phyloP scores from a whole-genome alignment of 1,139 yeast genomes.

The Scheffersomyces segobiensis region DNA sequence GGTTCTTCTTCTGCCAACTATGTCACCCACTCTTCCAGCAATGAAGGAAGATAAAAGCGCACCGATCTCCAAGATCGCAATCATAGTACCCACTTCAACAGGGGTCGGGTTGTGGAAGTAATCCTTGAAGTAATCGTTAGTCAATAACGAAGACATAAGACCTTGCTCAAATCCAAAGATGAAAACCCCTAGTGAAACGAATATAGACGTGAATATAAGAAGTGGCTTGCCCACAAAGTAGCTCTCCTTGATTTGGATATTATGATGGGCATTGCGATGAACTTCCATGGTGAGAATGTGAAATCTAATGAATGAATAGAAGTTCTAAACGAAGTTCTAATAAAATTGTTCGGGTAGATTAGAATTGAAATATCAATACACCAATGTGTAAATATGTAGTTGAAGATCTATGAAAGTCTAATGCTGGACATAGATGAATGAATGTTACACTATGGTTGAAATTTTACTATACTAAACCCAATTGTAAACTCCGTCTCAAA shows the following conservation, averaged over 20 bases:
- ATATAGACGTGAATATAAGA: slow-evolving; percentile 56
- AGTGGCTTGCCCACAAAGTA: slow-evolving; percentile 54
- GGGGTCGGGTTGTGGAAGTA: slow-evolving; percentile 75
- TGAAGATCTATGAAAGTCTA: neutral
- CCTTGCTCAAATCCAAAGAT: slow-evolving; percentile 67
- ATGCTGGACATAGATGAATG: neutral
- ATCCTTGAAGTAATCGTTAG: slow-evolving; percentile 69
- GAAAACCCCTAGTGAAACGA: slow-evolving; percentile 60
- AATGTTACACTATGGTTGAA: neutral
- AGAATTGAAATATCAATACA: neutral
- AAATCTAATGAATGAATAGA: neutral
- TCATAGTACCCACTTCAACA: slow-evolving; percentile 73
- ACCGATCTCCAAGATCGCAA: slow-evolving; percentile 82
- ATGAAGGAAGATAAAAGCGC: slow-evolving; percentile 76
- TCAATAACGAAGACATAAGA: slow-evolving; percentile 58
- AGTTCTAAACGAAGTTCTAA: neutral
- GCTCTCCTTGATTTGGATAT: slow-evolving; percentile 39
- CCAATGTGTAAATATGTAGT: neutral
- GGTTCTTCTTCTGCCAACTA: slow-evolving; percentile 76
- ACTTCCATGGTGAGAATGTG: slow-evolving; percentile 11
- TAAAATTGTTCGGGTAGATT: neutral
- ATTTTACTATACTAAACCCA: neutral
- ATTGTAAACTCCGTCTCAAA: neutral
- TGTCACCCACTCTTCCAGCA: slow-evolving; percentile 79
- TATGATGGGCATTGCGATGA: slow-evolving; percentile 21